Percentiles rank a stretch among this genome's conserved stretches.
phyloP scores from a whole-genome alignment of 2,329 filamentous ascomycete species.

The Byssochlamys sp. region DNA sequence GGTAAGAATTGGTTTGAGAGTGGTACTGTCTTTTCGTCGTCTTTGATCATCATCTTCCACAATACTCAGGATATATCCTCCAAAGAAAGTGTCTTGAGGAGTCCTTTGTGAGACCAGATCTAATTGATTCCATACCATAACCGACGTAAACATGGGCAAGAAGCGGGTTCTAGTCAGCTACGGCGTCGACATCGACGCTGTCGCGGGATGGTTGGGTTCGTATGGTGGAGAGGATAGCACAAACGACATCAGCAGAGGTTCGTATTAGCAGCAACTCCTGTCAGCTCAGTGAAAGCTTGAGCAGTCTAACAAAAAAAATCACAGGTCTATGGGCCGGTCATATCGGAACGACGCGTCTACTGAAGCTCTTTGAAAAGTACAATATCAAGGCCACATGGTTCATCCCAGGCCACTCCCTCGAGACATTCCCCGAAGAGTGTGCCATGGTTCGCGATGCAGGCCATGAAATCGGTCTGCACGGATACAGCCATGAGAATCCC shows the following conservation, averaged over 20 bases:
- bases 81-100: too few relatives aligned
- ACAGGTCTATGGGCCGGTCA: slow-evolving; percentile 59
- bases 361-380: slow-evolving; percentile 64
- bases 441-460: slow-evolving; percentile 52
- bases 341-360: slow-evolving; percentile 53
- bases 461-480: slow-evolving; percentile 60
- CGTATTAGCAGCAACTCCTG: slow-evolving; percentile 1
- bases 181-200: slow-evolving; percentile 66
- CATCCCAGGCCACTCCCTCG: slow-evolving; percentile 54
- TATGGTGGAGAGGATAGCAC: slow-evolving; percentile 65
- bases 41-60: not conserved
- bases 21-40: not conserved
- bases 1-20: not conserved
- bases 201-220: slow-evolving; percentile 65
- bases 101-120: not conserved
- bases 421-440: slow-evolving; percentile 59
- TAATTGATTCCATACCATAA: not conserved
- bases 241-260: slow-evolving; percentile 62
- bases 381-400: slow-evolving; percentile 61
- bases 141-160: slow-evolving; percentile 20
- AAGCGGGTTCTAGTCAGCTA: slow-evolving; percentile 51
- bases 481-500: slow-evolving; percentile 67
- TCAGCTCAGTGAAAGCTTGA: not conserved
- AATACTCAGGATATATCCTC: not conserved
- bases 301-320: not conserved